Evolutionary conservation across 257 asterid species (phyloP).

Genomic region (Jacaranda mimosifolia): DNA sequence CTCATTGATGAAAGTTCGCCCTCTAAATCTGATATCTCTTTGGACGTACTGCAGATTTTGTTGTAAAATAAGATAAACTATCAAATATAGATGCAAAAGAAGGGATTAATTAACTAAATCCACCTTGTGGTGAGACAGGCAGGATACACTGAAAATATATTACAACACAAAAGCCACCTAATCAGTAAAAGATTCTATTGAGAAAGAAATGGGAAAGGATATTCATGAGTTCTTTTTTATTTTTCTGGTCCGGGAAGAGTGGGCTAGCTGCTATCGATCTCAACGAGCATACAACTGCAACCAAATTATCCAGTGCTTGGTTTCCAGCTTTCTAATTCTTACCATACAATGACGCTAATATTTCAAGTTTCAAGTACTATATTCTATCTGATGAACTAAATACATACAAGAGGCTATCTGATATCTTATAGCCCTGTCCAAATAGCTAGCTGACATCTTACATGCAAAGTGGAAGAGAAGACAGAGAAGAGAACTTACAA

Average conservation of each 20-base stretch:
- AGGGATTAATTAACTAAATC: constrained; percentile 18
- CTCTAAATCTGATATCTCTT: constrained; percentile 99
- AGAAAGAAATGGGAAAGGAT: not conserved
- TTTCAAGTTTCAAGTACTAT: constrained; percentile 5
- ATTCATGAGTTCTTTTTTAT: not conserved
- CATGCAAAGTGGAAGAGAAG: constrained; percentile 21
- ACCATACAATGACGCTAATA: not conserved
- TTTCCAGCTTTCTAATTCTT: constrained; percentile 9
- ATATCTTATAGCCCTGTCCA: constrained; percentile 21
- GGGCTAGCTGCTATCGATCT: not conserved
- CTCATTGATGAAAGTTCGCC: constrained; percentile 99
- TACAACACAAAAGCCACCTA: not conserved
- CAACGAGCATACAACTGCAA: constrained; percentile 18
- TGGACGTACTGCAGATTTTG: constrained; percentile 76
- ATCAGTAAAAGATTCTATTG: not conserved
- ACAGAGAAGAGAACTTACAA: not conserved
- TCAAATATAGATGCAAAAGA: constrained; percentile 23
- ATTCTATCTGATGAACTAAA: not conserved
- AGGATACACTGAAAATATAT: not conserved
- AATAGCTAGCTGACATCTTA: constrained; percentile 14
- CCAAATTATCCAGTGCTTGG: constrained; percentile 18
- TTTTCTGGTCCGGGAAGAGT: constrained; percentile 4
- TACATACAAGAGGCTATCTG: not conserved
- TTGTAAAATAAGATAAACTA: constrained; percentile 20
- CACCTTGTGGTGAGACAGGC: constrained; percentile 1